Percentiles rank a stretch among this genome's conserved stretches.
Evolutionary conservation across 1,284 basidiomycete species (phyloP).

Genomic region (Blastosporella zonata): DNA sequence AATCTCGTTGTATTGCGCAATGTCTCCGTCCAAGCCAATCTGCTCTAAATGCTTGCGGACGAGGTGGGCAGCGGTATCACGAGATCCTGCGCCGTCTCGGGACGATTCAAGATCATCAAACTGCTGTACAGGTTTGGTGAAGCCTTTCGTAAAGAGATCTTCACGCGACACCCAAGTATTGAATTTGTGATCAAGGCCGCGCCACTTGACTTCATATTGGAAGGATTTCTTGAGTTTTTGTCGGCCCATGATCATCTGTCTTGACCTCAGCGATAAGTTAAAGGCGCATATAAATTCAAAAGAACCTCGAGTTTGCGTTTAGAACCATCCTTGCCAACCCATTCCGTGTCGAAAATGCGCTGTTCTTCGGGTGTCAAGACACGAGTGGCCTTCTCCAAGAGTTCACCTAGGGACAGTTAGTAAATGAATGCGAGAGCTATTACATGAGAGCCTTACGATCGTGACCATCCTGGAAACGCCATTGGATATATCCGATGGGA

Average conservation of each 20-base stretch:
- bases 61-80: slow-evolving; percentile 77
- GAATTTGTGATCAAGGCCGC: slow-evolving; percentile 87
- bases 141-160: slow-evolving; percentile 85
- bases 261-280: neutral
- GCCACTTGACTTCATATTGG: slow-evolving; percentile 98
- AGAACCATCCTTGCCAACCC: slow-evolving; percentile 90
- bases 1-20: slow-evolving; percentile 96
- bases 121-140: slow-evolving; percentile 88
- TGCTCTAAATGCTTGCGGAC: slow-evolving; percentile 91
- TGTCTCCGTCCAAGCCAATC: slow-evolving; percentile 95
- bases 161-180: slow-evolving; percentile 96
- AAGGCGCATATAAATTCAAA: slow-evolving; percentile 4
- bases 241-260: slow-evolving; percentile 86
- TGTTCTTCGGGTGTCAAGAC: slow-evolving; percentile 89
- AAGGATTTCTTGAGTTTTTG: slow-evolving; percentile 97
- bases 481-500: slow-evolving; percentile 94
- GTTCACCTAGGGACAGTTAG: slow-evolving; percentile 55
- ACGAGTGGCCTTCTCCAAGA: slow-evolving; percentile 91
- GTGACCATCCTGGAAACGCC: slow-evolving; percentile 99
- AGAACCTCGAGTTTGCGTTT: slow-evolving; percentile 86
- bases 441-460: slow-evolving; percentile 65
- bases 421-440: neutral
- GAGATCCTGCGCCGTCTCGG: slow-evolving; percentile 86
- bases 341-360: slow-evolving; percentile 80
- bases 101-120: slow-evolving; percentile 98